phyloP scores from a whole-genome alignment of 352 stramenopile species.

The Pythium rishiriense region DNA sequence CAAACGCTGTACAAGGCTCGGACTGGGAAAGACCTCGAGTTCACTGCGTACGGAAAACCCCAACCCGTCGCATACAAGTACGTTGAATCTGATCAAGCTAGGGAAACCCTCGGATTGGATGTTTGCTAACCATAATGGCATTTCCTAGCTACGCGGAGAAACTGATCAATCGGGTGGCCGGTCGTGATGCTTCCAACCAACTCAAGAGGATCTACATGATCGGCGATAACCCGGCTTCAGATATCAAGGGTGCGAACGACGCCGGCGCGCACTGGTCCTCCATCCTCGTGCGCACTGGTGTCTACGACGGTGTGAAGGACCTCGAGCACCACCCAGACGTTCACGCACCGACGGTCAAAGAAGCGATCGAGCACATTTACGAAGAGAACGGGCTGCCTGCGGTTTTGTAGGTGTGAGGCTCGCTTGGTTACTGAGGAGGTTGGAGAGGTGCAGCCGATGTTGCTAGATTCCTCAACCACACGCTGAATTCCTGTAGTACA shows the following conservation, averaged over 20 bases:
- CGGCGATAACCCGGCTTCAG: slow-evolving; percentile 84
- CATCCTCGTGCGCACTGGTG: slow-evolving; percentile 87
- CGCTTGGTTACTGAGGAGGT: slow-evolving; percentile 2
- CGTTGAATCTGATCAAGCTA: slow-evolving; percentile 1
- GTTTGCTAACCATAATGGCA: too few relatives aligned
- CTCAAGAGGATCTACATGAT: slow-evolving; percentile 85
- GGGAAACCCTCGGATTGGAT: too few relatives aligned
- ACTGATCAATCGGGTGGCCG: slow-evolving; percentile 60
- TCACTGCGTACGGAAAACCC: slow-evolving; percentile 85
- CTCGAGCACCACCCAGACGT: slow-evolving; percentile 69
- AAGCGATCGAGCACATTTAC: slow-evolving; percentile 81
- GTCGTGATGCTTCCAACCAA: slow-evolving; percentile 29
- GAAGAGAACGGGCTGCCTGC: slow-evolving; percentile 47
- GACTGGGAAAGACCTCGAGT: slow-evolving; percentile 62
- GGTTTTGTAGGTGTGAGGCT: slow-evolving; percentile 17
- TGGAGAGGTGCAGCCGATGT: background rate
- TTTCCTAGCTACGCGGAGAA: slow-evolving; percentile 74
- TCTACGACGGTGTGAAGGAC: slow-evolving; percentile 63
- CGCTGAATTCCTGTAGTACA: slow-evolving; percentile 78
- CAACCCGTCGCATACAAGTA: slow-evolving; percentile 82
- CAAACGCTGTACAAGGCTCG: slow-evolving; percentile 71
- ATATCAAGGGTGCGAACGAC: slow-evolving; percentile 88
- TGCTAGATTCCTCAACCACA: slow-evolving; percentile 68
- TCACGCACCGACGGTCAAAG: slow-evolving; percentile 58
- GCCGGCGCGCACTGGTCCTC: slow-evolving; percentile 81